These are phyloP conservation scores for Tremellales sp. DNA, from an alignment of 1,284 basidiomycete genomes.

Conservation along the genomic window DNA sequence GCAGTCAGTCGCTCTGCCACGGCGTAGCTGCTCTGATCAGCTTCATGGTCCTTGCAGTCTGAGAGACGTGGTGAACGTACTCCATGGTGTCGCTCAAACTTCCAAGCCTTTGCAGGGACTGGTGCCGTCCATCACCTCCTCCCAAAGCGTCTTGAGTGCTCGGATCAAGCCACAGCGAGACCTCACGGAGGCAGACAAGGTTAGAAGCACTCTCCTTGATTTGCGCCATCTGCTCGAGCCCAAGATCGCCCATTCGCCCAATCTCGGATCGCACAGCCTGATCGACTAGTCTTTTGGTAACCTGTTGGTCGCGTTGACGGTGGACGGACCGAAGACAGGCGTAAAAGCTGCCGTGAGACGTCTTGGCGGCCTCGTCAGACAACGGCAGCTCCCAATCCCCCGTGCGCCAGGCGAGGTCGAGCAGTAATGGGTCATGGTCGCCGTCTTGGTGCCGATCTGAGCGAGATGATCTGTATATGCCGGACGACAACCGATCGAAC, in stretches of 20 bases:
- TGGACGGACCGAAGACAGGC: conserved; percentile 71
- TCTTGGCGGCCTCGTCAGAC: conserved; percentile 24
- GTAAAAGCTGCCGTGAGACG: conserved; percentile 65
- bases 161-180: conserved; percentile 46
- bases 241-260: conserved; percentile 60
- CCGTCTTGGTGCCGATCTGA: not conserved
- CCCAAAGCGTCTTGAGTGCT: conserved; percentile 21
- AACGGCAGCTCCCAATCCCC: conserved; percentile 89
- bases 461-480: conserved; percentile 17
- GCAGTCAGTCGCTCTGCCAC: conserved; percentile 74
- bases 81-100: conserved; percentile 9
- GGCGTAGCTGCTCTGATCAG: conserved; percentile 60
- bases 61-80: conserved; percentile 8
- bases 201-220: conserved; percentile 64
- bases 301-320: conserved; percentile 59
- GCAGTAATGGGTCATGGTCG: conserved; percentile 57
- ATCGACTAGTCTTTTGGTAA: conserved; percentile 55
- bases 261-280: conserved; percentile 60
- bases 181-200: conserved; percentile 72
- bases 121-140: conserved; percentile 43
- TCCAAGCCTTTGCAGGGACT: conserved; percentile 52
- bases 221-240: conserved; percentile 70
- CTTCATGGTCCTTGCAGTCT: not conserved
- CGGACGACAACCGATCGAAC: conserved; percentile 69
- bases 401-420: conserved; percentile 82